Base-by-base conservation (phyloP, 495 filamentous ascomycete species). In the Amphirosellinia nigrospora region DNA sequence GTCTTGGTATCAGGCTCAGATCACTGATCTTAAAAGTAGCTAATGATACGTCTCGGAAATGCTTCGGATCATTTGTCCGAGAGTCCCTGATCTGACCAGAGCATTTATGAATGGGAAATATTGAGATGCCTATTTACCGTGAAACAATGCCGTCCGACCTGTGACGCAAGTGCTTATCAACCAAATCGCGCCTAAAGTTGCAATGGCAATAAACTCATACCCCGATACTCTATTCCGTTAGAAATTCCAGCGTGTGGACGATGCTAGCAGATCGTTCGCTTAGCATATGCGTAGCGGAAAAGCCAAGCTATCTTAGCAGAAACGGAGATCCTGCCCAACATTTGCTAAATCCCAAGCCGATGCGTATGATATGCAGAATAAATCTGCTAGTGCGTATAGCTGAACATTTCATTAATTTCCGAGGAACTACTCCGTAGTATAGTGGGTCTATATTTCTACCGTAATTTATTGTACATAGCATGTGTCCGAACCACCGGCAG, bases 41-140 rank as follows among this genome's bases (percentile, higher is more conserved):
- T 34, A 56, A 19, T 34, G 7, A 58, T 21, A 21, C 34, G 3
- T 38, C 36, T 38, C 11, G 36, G 7, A 38, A 38, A 16, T 60
- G 38, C 23, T 30, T 23, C 21, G 10, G 19, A 43, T 43, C 61
- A 64, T 62, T 62, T 62, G 59, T 62, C 59, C 45, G 30, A 41
- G 16, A 30, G 23, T 8, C 21, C 26, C 21, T 46, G 26, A n/a
- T 30, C 59, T 62, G 38, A 62, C 59, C n/a, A n/a, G n/a, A n/a
- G n/a, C n/a, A n/a, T n/a, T n/a, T n/a, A n/a, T n/a, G n/a, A n/a
- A n/a, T n/a, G n/a, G n/a, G n/a, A n/a, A n/a, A n/a, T n/a, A n/a
- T n/a, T n/a, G n/a, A n/a, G n/a, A n/a, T n/a, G n/a, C n/a, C n/a
- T n/a, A n/a, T n/a, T n/a, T n/a, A n/a, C n/a, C n/a, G n/a, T n/a